Evolutionary conservation across 1,284 basidiomycete species (phyloP).

Genomic region (Marasmius sp.): DNA sequence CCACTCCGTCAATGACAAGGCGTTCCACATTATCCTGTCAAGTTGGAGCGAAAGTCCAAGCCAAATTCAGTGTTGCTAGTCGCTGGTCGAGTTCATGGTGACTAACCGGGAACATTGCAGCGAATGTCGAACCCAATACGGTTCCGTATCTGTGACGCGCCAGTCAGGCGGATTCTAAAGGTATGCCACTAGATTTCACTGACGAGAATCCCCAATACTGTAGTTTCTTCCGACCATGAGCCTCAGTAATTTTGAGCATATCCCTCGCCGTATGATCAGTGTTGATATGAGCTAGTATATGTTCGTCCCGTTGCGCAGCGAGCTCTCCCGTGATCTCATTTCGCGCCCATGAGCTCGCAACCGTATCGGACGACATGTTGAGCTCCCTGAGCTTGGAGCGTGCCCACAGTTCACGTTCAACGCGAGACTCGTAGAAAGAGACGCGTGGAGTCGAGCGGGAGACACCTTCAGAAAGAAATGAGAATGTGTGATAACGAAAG

Average conservation of each 20-base stretch:
- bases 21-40: constrained; percentile 19
- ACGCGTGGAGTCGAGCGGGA: constrained; percentile 1
- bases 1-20: constrained; percentile 20
- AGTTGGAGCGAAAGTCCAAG: no score
- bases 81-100: not conserved
- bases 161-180: not conserved
- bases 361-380: constrained; percentile 18
- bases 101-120: constrained; percentile 21
- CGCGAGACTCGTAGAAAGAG: constrained; percentile 1
- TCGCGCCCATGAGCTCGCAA: constrained; percentile 18
- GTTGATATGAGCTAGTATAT: constrained; percentile 18
- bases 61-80: no score
- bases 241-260: constrained; percentile 26
- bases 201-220: constrained; percentile 29
- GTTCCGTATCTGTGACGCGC: constrained; percentile 15
- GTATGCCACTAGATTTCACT: not conserved
- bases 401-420: constrained; percentile 10
- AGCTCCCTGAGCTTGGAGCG: not conserved
- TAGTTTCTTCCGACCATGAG: constrained; percentile 23
- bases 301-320: constrained; percentile 16
- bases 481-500: not conserved
- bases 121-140: constrained; percentile 20
- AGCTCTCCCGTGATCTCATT: constrained; percentile 19
- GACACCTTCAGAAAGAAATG: constrained; percentile 8
- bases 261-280: constrained; percentile 27